These are phyloP conservation scores for Babesia gibsoni DNA, from an alignment of 169 alveolate genomes.

Conservation along the genomic window DNA sequence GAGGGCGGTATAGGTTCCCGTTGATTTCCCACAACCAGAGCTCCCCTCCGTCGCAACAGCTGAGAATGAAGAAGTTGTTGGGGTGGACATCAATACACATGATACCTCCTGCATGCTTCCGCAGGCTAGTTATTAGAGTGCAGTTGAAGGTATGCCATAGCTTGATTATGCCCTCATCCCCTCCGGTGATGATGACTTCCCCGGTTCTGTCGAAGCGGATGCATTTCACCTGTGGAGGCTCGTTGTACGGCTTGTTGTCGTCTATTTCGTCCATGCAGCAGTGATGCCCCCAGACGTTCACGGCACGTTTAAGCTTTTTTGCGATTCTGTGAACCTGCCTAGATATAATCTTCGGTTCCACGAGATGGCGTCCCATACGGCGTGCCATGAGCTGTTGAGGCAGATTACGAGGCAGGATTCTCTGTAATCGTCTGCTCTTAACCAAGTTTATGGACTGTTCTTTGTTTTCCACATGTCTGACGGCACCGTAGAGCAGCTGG, in stretches of 20 bases:
- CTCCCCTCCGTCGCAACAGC: constrained; percentile 76
- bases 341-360: not conserved
- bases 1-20: constrained; percentile 47
- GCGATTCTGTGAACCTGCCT: not conserved
- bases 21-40: constrained; percentile 61
- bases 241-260: constrained; percentile 44
- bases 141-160: constrained; percentile 74
- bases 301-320: not conserved
- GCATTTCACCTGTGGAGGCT: constrained; percentile 60
- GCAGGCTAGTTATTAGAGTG: constrained; percentile 65
- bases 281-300: constrained; percentile 62
- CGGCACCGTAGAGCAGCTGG: constrained; percentile 26
- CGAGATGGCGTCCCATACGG: constrained; percentile 12
- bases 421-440: not conserved
- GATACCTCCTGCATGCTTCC: constrained; percentile 75
- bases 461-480: not conserved
- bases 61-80: constrained; percentile 67
- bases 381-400: constrained; percentile 35
- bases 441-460: not conserved
- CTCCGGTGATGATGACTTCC: constrained; percentile 76
- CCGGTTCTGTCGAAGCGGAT: constrained; percentile 70
- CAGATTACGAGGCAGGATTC: not conserved
- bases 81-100: constrained; percentile 71
- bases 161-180: constrained; percentile 77
- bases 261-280: constrained; percentile 35